Evolutionary conservation across 1,284 basidiomycete genomes (phyloP).

Genomic region (Psilocybe mexicana): DNA sequence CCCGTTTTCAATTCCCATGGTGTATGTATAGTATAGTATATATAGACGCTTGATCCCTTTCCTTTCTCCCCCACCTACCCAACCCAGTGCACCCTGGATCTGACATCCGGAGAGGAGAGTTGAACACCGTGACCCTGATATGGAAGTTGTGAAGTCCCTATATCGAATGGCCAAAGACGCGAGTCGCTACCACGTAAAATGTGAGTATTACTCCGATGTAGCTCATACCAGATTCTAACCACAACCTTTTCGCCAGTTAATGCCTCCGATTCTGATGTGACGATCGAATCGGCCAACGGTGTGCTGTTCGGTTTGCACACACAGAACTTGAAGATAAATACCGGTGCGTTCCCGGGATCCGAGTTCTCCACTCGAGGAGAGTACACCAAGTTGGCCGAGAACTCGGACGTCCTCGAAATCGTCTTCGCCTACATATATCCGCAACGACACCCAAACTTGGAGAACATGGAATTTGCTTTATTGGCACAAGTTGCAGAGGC

Average conservation of each 20-base stretch:
- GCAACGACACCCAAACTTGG: not conserved
- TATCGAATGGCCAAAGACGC: no score
- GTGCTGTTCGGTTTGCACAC: conserved; percentile 13
- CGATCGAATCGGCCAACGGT: conserved; percentile 10
- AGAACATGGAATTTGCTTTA: conserved; percentile 1
- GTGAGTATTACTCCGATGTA: not conserved
- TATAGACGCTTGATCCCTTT: no score
- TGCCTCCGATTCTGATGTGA: conserved; percentile 8
- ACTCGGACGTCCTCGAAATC: not conserved
- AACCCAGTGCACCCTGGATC: no score
- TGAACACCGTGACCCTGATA: no score
- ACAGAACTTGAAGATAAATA: conserved; percentile 10
- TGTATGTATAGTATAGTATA: no score
- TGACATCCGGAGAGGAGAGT: no score
- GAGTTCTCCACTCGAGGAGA: conserved; percentile 9
- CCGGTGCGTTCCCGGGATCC: conserved; percentile 11
- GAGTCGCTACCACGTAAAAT: not conserved
- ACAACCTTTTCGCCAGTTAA: conserved; percentile 1
- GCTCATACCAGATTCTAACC: not conserved
- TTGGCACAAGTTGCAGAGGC: conserved; percentile 1
- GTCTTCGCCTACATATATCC: conserved; percentile 6
- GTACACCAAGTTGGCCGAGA: conserved; percentile 4
- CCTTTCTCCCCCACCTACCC: no score
- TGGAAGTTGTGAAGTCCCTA: no score
- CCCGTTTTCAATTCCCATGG: no score